phyloP scores from a whole-genome alignment of 208 protist species.

The Trypanosoma melophagium region DNA sequence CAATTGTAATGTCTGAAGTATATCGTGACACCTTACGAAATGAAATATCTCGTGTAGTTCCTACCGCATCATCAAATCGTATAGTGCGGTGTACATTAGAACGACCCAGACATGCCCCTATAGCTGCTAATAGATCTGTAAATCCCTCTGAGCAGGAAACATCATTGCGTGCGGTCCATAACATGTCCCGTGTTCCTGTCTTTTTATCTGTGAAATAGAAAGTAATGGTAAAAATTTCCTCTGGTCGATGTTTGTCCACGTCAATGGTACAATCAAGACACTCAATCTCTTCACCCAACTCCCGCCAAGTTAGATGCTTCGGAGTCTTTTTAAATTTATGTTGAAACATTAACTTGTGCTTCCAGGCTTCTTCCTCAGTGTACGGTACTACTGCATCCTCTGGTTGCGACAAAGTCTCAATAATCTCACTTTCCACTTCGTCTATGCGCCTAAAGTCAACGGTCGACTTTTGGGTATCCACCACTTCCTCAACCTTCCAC shows the following conservation, averaged over 20 bases:
- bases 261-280: conserved; percentile 88
- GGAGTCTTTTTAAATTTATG: conserved; percentile 86
- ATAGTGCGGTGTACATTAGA: conserved; percentile 87
- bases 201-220: conserved; percentile 86
- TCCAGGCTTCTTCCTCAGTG: conserved; percentile 82
- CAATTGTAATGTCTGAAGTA: conserved; percentile 80
- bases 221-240: conserved; percentile 85
- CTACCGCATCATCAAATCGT: conserved; percentile 81
- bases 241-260: conserved; percentile 81
- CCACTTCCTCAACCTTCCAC: conserved; percentile 78
- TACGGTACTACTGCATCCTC: conserved; percentile 75
- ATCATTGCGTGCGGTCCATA: conserved; percentile 83
- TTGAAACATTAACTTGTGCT: conserved; percentile 89
- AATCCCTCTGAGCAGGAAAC: conserved; percentile 83
- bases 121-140: conserved; percentile 79
- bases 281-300: conserved; percentile 88
- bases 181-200: conserved; percentile 62
- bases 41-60: conserved; percentile 70
- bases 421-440: conserved; percentile 83
- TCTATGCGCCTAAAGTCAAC: conserved; percentile 88
- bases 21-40: conserved; percentile 85
- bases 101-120: conserved; percentile 80
- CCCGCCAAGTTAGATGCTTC: conserved; percentile 86
- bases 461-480: conserved; percentile 64
- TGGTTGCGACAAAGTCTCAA: conserved; percentile 50